phyloP scores from a whole-genome alignment of 2,329 filamentous ascomycete genomes.

The Ambrosiella cleistominuta region DNA sequence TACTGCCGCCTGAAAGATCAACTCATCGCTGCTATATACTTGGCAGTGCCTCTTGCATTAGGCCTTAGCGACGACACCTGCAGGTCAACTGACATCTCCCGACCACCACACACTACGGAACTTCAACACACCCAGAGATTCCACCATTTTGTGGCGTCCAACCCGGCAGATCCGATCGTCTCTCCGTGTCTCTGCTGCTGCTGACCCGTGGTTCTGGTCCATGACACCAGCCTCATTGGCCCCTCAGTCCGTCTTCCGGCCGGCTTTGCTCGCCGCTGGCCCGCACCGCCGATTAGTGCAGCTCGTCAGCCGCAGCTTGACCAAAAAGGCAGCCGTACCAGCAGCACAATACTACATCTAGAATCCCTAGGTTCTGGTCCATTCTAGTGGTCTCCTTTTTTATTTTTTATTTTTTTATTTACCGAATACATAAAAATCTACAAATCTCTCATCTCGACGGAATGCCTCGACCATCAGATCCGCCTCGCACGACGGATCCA shows the following conservation, averaged over 20 bases:
- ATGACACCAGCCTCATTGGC: background rate
- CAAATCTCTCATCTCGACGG: constrained; percentile 18
- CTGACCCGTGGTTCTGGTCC: background rate
- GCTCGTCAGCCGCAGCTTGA: constrained; percentile 1
- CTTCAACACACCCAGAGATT: background rate
- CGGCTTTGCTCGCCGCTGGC: background rate
- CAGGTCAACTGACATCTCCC: background rate
- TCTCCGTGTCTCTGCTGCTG: background rate
- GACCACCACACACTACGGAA: background rate
- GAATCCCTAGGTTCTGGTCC: background rate
- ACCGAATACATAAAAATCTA: background rate
- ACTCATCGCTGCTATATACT: background rate
- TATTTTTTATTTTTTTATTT: background rate
- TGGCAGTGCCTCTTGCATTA: background rate
- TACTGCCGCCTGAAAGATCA: background rate
- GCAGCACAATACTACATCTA: background rate
- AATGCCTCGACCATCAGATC: constrained; percentile 36
- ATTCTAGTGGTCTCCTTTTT: background rate
- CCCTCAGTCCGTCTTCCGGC: background rate
- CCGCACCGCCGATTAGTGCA: background rate
- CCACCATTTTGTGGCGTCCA: background rate
- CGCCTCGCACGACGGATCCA: constrained; percentile 35
- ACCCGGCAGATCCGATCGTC: background rate
- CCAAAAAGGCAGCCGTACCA: background rate
- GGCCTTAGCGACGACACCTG: background rate